These are phyloP conservation scores for Chlorella sp. DNA, from an alignment of 139 green algal species.

Conservation along the genomic window DNA sequence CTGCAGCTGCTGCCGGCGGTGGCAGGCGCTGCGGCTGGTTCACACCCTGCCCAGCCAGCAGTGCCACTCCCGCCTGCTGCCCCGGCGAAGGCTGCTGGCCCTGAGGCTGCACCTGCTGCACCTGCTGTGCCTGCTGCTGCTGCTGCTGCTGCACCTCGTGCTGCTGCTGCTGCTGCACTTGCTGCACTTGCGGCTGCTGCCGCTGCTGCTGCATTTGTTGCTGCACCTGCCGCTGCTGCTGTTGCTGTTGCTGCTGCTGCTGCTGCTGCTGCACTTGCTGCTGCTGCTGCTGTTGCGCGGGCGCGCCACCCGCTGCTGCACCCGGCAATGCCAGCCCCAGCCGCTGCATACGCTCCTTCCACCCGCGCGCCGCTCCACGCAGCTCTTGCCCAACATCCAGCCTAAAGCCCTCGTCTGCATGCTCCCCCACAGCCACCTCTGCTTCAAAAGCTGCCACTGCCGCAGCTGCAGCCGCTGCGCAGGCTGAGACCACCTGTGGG, in stretches of 20 bases:
- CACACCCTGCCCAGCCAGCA: background rate
- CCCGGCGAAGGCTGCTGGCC: background rate
- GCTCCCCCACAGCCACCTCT: background rate
- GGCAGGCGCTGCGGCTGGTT: background rate
- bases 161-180: background rate
- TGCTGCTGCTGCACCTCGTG: background rate
- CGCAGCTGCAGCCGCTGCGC: background rate
- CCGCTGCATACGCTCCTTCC: background rate
- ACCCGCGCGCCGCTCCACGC: background rate
- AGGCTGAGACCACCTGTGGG: background rate
- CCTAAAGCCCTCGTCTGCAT: background rate
- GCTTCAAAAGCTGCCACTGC: background rate
- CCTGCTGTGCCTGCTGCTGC: background rate
- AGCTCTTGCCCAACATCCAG: background rate
- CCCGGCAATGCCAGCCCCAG: background rate
- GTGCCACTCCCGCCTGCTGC: background rate
- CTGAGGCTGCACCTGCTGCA: background rate
- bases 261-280: background rate
- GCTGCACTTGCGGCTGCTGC: background rate
- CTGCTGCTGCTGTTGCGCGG: background rate
- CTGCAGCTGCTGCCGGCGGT: background rate
- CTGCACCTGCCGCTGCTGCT: background rate
- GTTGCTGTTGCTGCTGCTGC: background rate
- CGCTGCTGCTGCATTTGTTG: background rate
- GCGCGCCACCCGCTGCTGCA: background rate